Percentiles rank a stretch among this genome's conserved stretches.
These are phyloP conservation scores for Russula sp. DNA, from an alignment of 768 basidiomycete species.

Conservation along the genomic window DNA sequence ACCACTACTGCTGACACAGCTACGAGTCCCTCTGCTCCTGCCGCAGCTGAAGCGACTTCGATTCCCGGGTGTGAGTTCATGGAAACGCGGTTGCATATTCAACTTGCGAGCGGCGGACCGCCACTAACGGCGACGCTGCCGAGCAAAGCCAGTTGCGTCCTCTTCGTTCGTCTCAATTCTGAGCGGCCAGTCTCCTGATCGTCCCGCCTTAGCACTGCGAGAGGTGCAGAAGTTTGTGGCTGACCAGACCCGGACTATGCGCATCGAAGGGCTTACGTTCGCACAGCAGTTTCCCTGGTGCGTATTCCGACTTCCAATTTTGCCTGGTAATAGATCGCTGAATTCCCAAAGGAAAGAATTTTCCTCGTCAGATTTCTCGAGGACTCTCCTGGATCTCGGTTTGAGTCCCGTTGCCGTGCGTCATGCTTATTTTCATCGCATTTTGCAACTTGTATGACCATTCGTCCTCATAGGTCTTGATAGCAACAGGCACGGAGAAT, in stretches of 20 bases:
- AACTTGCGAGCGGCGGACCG: constrained; percentile 71
- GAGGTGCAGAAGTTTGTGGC: constrained; percentile 88
- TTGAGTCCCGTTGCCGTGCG: constrained; percentile 86
- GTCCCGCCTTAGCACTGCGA: constrained; percentile 47
- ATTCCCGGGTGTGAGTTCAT: constrained; percentile 67
- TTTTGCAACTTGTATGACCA: background rate
- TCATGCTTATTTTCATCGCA: constrained; percentile 5
- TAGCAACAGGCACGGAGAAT: constrained; percentile 1
- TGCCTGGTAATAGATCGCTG: background rate
- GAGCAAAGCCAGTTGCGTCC: constrained; percentile 66
- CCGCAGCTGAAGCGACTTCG: constrained; percentile 24
- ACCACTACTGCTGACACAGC: constrained; percentile 30
- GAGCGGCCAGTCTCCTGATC: constrained; percentile 1
- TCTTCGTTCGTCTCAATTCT: background rate
- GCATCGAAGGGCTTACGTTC: constrained; percentile 72
- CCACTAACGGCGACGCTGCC: constrained; percentile 75
- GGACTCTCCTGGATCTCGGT: constrained; percentile 74
- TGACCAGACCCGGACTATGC: constrained; percentile 56
- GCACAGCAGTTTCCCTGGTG: constrained; percentile 83
- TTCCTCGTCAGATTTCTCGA: constrained; percentile 61
- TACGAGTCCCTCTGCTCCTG: constrained; percentile 30
- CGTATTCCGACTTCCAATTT: constrained; percentile 16
- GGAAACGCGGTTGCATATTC: constrained; percentile 85
- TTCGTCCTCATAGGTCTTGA: constrained; percentile 10
- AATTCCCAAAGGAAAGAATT: constrained; percentile 62